These are phyloP conservation scores for Sarocladiaceae sp. DNA, from an alignment of 2,329 filamentous ascomycete genomes.

Conservation along the genomic window DNA sequence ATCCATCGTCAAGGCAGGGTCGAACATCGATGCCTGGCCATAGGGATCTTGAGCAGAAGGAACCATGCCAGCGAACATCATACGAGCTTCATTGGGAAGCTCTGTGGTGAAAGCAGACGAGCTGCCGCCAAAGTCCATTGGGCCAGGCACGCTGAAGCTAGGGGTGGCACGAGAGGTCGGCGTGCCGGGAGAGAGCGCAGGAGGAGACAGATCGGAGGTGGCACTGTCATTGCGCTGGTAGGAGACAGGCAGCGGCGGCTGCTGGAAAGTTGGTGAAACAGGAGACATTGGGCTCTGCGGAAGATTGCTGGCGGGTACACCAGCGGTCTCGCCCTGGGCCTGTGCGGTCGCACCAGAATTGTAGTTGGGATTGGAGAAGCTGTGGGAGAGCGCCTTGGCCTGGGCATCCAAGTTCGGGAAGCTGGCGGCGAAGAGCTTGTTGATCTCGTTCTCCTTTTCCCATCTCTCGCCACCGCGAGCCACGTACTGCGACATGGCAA, in stretches of 20 bases:
- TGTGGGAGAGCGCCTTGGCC: constrained; percentile 18
- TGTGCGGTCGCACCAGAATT: constrained; percentile 1
- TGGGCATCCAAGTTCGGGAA: constrained; percentile 33
- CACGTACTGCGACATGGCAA: constrained; percentile 36
- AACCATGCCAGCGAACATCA: constrained; percentile 29
- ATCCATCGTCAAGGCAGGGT: not conserved
- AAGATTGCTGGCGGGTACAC: not conserved
- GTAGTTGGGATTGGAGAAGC: constrained; percentile 8
- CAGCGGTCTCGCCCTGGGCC: not conserved
- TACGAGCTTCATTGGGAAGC: constrained; percentile 35
- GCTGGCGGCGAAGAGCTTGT: constrained; percentile 38
- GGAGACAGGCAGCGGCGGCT: constrained; percentile 13
- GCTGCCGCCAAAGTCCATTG: constrained; percentile 15
- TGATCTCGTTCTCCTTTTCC: constrained; percentile 37
- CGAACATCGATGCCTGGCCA: constrained; percentile 13
- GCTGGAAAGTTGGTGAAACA: constrained; percentile 17
- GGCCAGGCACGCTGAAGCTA: constrained; percentile 16
- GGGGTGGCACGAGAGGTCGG: constrained; percentile 16
- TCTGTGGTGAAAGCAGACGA: constrained; percentile 35
- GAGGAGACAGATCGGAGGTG: constrained; percentile 20
- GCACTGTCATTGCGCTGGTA: constrained; percentile 17
- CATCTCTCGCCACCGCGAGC: constrained; percentile 29
- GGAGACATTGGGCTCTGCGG: constrained; percentile 14
- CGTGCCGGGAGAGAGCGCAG: constrained; percentile 21
- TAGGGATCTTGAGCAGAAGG: constrained; percentile 12